A percentile compares a stretch with the other conserved stretches of the same genome.
Conservation (phyloP, 192 early-diverging fungal species). For the Podila verticillata region DNA sequence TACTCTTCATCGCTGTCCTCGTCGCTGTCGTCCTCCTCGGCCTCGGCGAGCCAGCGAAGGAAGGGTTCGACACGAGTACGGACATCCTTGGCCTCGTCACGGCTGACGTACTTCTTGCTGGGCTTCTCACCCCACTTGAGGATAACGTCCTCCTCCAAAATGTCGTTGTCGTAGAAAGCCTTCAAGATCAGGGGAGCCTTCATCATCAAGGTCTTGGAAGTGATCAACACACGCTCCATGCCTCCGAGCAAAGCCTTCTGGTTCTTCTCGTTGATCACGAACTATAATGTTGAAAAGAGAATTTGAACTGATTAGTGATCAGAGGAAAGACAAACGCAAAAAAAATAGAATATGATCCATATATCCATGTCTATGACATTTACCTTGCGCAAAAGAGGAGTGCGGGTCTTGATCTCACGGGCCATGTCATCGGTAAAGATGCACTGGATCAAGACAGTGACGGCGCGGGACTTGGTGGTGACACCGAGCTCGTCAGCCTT, state of each 20-base stretch:
- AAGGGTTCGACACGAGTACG: conserved; percentile 89
- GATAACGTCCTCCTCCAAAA: conserved; percentile 92
- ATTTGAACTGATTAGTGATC: neutral
- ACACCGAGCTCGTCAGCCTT: conserved; percentile 84
- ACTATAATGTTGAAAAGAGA: conserved; percentile 47
- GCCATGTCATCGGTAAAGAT: conserved; percentile 76
- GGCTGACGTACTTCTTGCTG: conserved; percentile 79
- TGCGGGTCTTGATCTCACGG: conserved; percentile 77
- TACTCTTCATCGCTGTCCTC: conserved; percentile 60
- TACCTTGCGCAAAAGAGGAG: conserved; percentile 70
- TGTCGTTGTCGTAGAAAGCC: conserved; percentile 90
- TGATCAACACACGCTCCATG: conserved; percentile 79
- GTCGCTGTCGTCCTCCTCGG: conserved; percentile 79
- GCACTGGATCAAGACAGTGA: conserved; percentile 83
- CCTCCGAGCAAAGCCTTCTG: conserved; percentile 93
- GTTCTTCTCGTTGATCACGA: conserved; percentile 82
- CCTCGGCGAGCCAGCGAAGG: conserved; percentile 89
- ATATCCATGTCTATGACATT: neutral
- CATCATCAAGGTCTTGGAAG: conserved; percentile 62
- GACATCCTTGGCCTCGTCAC: conserved; percentile 82
- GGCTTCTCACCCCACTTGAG: conserved; percentile 91
- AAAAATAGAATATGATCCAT: neutral
- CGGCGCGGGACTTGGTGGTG: conserved; percentile 78
- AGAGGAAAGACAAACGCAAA: neutral
- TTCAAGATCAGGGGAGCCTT: conserved; percentile 85